Percentiles rank a stretch among this genome's conserved stretches.
Evolutionary conservation across 2,329 filamentous ascomycete genomes (phyloP).

Genomic region (Neopestalotiopsis rosae): DNA sequence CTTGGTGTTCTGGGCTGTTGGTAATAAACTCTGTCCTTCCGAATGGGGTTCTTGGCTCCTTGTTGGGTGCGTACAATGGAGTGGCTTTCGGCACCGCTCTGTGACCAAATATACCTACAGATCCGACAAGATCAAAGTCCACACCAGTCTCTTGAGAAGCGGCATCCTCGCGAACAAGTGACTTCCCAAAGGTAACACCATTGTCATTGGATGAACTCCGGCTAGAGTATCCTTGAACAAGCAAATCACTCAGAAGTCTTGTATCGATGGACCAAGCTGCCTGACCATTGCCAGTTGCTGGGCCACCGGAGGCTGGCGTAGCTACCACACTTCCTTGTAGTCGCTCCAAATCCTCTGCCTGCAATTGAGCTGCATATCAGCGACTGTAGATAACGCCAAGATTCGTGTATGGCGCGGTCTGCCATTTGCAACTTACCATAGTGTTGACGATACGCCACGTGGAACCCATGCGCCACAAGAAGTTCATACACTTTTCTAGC

Average conservation of each 20-base stretch:
- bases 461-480: neutral
- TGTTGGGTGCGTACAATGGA: neutral
- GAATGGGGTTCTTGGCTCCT: neutral
- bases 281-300: neutral
- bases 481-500: neutral
- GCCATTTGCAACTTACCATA: neutral
- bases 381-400: neutral
- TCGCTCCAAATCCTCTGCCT: constrained; percentile 1
- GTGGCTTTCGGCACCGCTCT: constrained; percentile 1
- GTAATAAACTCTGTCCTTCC: neutral
- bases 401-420: no score
- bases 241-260: neutral
- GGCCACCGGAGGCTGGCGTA: neutral
- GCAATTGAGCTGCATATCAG: neutral
- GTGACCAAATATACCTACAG: neutral
- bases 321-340: neutral
- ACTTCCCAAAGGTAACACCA: neutral
- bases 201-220: neutral
- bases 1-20: neutral
- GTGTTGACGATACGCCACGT: neutral
- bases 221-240: neutral
- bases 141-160: neutral
- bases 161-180: neutral
- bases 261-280: neutral
- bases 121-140: constrained; percentile 2